Base-by-base conservation (phyloP, 2,329 filamentous ascomycete species). In the Cladobotryum protrusum region DNA sequence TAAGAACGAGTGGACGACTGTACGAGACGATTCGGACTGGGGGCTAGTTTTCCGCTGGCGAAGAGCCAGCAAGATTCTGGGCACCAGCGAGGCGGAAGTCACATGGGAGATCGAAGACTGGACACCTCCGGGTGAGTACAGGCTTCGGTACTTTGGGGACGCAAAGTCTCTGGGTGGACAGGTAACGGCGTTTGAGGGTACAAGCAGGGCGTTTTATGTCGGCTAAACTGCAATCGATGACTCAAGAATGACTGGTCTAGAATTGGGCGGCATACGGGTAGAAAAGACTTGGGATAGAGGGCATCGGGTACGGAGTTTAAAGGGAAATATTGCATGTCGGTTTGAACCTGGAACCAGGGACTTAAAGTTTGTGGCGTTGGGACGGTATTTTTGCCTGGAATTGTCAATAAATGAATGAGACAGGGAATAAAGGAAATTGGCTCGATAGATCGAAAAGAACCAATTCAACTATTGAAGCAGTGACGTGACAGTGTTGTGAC, bases 11-110 rank as follows among this genome's bases (percentile, higher is more conserved):
- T 96, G 91, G 91, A 69, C 68, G 11, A 72, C 70, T 37, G 78
- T 93, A 18, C 78, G 83, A n/a, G 79, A 81, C 59, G 91, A 96
- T 62, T 73, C 71, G 9, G 90, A 96, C 64, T 96, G 91, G 91
- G 79, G 82, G 57, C 68, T 96, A 18, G 75, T 90, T 14, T 96
- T 85, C 62, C 77, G 81, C 45, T 96, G 91, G 91, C 79, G 80
- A 64, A 76, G 89, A 47, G 86, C 80, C 2, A 88, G 83, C 63
- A 76, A 75, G 6, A 56, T 90, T 3, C 68, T 88, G 19, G 90
- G 85, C 0, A 85, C 84, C 34, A 95, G 88, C 61, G 79, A 88
- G 62, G 90, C 89, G 1, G 81, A 72, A 1, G 74, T 96, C 43
- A 76, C 75, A 43, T 96, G 91, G 91, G 84, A 90, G 66, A 86